A percentile compares a stretch with the other conserved stretches of the same genome.
Evolutionary conservation across 1,284 basidiomycete genomes (phyloP).

Genomic region (Leccinum laetum): DNA sequence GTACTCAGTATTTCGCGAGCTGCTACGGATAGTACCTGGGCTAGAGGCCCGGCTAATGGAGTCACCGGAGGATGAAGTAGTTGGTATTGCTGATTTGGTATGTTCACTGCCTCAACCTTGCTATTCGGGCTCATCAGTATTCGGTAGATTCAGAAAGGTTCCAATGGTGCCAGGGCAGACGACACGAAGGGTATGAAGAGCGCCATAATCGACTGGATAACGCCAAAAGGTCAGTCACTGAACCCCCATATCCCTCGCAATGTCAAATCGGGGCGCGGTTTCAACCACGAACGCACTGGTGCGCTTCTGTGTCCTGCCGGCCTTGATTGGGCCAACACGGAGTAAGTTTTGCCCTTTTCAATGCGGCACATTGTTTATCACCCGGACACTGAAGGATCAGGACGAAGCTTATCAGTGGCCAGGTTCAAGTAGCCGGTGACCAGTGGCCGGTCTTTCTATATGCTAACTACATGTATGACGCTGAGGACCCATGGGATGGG

Average conservation of each 20-base stretch:
- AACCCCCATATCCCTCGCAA: neutral
- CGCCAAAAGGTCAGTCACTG: neutral
- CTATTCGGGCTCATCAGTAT: neutral
- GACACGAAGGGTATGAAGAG: neutral
- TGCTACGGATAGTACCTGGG: neutral
- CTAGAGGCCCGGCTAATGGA: neutral
- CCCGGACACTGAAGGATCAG: neutral
- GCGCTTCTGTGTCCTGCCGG: neutral
- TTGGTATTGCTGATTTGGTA: neutral
- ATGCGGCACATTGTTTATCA: neutral
- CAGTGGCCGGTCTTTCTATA: neutral
- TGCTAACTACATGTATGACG: neutral
- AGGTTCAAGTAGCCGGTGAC: neutral
- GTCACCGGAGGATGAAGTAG: neutral
- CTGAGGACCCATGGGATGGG: neutral
- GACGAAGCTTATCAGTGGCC: neutral
- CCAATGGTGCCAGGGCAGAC: neutral
- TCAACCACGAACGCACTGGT: neutral
- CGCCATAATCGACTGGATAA: neutral
- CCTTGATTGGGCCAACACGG: neutral
- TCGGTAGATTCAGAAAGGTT: neutral
- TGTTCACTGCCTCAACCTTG: neutral
- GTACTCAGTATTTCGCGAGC: neutral
- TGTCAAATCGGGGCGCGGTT: neutral
- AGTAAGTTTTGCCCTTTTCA: neutral